Base-by-base conservation (phyloP, 306 rosid species). In the Biancaea sappan region DNA sequence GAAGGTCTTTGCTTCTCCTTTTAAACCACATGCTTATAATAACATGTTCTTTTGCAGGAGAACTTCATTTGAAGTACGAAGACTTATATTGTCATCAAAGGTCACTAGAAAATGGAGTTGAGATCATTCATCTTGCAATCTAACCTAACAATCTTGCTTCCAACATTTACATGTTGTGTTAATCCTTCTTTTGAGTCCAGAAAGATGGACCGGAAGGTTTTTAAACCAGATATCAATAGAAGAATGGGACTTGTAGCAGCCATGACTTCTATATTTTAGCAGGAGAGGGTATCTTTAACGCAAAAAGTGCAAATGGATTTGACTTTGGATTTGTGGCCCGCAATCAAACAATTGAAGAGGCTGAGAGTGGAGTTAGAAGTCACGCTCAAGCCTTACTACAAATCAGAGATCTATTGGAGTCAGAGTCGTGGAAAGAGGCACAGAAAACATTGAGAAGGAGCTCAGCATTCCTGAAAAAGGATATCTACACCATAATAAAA, bases 401-500 rank as follows among this genome's bases (percentile, higher is more conserved):
- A 65, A 37, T 89, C 66, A 89, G 72, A 56, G 78, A 74, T 22
- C 58, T 91, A 4, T 81, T 94, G 14, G 94, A 91, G 64, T 69
- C 77, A 38, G 83, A 73, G 76, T 85, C 88, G 10, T 89, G 97
- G 96, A 72, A 57, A 35, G 85, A 84, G 44, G 89, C 92, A 18
- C 97, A 92, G 43, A 80, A 70, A 73, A 79, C 62, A 34, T 52
- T 88, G 9, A 79, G 98, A 69, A 61, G 62, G 43, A 85, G 86
- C 32, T 83, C 98, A 34, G 52, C 92, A 8, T 34, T 48, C 6
- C 43, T 89, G 74, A 94, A 87, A 51, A 85, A 78, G 77, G 94
- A 91, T 54, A 53, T 91, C 2, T 86, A 86, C 62, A 86, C 92
- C 15, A 85, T 89, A 25, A 91, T 91, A 40, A 88, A 84, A 73